Conservation (phyloP, 176 grass and related monocot genomes). For the Cymbopogon citratus region DNA sequence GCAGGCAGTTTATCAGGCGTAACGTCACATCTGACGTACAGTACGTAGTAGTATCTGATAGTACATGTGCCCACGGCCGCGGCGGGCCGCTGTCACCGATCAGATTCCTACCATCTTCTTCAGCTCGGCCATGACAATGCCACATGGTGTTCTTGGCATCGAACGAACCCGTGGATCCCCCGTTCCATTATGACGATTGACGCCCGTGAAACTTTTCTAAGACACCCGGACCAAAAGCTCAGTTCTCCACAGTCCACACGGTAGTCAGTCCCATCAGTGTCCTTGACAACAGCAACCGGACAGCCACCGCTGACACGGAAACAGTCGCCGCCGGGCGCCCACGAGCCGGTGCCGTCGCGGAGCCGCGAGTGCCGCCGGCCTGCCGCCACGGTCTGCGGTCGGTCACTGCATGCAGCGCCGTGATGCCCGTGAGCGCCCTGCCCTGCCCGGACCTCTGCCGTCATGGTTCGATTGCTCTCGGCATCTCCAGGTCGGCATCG, state of each 20-base stretch:
- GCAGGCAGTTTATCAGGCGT: too few relatives aligned
- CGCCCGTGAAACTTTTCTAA: background rate
- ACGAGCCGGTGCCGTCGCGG: background rate
- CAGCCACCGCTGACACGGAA: conserved; percentile 11
- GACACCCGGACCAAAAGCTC: background rate
- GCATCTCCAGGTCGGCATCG: background rate
- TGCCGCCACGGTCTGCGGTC: background rate
- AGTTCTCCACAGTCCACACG: too few relatives aligned
- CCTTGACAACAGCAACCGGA: too few relatives aligned
- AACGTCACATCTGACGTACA: too few relatives aligned
- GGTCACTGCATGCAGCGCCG: too few relatives aligned
- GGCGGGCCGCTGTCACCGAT: too few relatives aligned
- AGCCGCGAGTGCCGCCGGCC: background rate
- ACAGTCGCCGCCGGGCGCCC: background rate
- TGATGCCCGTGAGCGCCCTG: background rate
- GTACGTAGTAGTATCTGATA: too few relatives aligned
- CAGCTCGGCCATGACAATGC: too few relatives aligned
- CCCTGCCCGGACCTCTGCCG: too few relatives aligned
- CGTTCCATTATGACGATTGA: background rate
- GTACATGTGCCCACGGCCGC: too few relatives aligned
- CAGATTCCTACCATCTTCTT: too few relatives aligned
- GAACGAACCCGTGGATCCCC: background rate
- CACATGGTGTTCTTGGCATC: too few relatives aligned
- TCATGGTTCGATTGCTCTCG: background rate
- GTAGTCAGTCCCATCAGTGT: background rate